Percentiles rank a stretch among this genome's conserved stretches.
These are phyloP conservation scores for Phytophthora niederhauseri DNA, from an alignment of 352 stramenopile genomes.

Conservation along the genomic window DNA sequence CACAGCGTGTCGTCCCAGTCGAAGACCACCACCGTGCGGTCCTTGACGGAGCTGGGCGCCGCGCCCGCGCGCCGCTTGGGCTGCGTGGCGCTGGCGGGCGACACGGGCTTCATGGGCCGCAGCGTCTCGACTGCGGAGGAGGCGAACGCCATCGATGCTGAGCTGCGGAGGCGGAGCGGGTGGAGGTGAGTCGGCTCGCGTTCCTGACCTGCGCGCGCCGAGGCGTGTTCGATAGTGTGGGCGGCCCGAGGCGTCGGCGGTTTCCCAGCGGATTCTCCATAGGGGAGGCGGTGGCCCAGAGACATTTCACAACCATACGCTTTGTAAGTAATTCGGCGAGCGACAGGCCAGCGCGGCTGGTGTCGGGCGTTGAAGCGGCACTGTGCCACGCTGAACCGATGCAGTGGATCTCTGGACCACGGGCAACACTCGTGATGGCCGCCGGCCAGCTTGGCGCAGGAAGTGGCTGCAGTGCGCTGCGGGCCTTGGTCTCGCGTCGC, in stretches of 20 bases:
- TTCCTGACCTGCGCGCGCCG: conserved; percentile 9
- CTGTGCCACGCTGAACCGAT: conserved; percentile 9
- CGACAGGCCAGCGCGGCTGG: conserved; percentile 7
- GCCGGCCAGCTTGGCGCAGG: conserved; percentile 3
- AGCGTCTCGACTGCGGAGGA: conserved; percentile 54
- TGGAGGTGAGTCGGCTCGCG: background rate
- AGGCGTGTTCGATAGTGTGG: conserved; percentile 29
- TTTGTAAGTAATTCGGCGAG: conserved; percentile 33
- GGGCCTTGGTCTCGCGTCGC: background rate
- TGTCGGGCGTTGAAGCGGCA: conserved; percentile 19
- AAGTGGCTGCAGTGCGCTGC: background rate
- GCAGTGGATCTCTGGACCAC: conserved; percentile 8
- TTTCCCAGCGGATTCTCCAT: conserved; percentile 30
- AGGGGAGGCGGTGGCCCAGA: conserved; percentile 23
- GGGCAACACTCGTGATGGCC: conserved; percentile 30
- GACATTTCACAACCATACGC: conserved; percentile 43
- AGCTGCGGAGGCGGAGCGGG: background rate
- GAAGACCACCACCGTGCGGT: conserved; percentile 87
- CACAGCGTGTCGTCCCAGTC: conserved; percentile 92
- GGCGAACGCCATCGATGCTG: conserved; percentile 46
- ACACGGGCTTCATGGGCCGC: conserved; percentile 33
- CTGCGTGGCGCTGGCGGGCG: conserved; percentile 11
- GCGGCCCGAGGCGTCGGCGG: conserved; percentile 7
- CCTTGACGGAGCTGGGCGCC: conserved; percentile 42
- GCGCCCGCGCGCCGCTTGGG: conserved; percentile 26